Evolutionary conservation across 1,139 yeast species (phyloP).

Genomic region (Yamadazyma buinensis): DNA sequence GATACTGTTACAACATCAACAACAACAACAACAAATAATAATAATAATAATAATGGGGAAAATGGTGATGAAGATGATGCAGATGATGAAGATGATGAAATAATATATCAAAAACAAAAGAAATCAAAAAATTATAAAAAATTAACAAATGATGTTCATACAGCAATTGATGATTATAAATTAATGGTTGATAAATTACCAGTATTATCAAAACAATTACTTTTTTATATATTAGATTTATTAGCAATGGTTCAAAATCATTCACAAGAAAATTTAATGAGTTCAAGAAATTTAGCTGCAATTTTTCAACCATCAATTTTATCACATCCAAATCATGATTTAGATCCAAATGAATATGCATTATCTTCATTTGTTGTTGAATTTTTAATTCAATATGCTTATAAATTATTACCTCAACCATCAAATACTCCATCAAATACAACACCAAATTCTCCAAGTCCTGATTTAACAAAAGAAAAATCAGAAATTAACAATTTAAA

Average conservation of each 20-base stretch:
- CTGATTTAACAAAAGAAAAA: background rate
- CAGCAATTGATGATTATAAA: conserved; percentile 71
- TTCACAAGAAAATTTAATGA: conserved; percentile 79
- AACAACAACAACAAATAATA: background rate
- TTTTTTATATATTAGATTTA: conserved; percentile 85
- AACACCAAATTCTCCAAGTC: background rate
- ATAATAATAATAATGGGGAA: conserved; percentile 4
- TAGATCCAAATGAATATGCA: conserved; percentile 89
- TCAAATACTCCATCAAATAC: conserved; percentile 2
- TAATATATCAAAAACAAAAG: conserved; percentile 13
- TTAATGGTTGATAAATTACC: conserved; percentile 65
- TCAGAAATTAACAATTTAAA: background rate
- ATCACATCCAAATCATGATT: conserved; percentile 88
- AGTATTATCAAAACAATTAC: conserved; percentile 66
- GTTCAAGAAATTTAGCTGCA: conserved; percentile 89
- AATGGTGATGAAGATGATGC: conserved; percentile 9
- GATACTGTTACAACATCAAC: background rate
- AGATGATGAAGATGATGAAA: conserved; percentile 4
- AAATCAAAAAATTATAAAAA: conserved; percentile 38
- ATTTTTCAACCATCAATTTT: conserved; percentile 93
- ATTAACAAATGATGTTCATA: conserved; percentile 57
- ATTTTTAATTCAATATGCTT: conserved; percentile 82
- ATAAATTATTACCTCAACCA: conserved; percentile 61
- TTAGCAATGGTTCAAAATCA: conserved; percentile 82
- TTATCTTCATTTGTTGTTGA: conserved; percentile 84